A percentile compares a stretch with the other conserved stretches of the same genome.
Evolutionary conservation across 306 rosid species (phyloP).

Genomic region (Quercus glauca): DNA sequence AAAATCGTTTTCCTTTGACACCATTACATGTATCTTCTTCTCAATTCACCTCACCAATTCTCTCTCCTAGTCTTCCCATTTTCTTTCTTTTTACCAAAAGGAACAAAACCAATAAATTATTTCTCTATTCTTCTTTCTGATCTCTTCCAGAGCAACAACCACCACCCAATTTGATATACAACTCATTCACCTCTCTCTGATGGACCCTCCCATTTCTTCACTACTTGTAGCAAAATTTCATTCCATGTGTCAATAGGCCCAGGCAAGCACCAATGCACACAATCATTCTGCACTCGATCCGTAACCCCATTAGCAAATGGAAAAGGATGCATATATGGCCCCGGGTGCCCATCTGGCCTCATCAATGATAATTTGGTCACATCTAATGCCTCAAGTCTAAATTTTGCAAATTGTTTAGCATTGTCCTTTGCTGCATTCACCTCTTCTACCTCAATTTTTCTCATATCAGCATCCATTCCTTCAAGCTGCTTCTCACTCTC

Average conservation of each 20-base stretch:
- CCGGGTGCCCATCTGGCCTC: conserved; percentile 95
- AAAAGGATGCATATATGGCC: conserved; percentile 80
- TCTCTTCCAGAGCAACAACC: conserved; percentile 21
- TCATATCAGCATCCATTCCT: conserved; percentile 83
- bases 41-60: conserved; percentile 10
- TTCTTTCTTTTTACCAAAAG: conserved; percentile 10
- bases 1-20: conserved; percentile 7
- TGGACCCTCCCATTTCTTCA: conserved; percentile 51
- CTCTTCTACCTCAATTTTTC: conserved; percentile 66
- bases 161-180: conserved; percentile 2
- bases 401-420: conserved; percentile 21
- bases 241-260: conserved; percentile 95
- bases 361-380: conserved; percentile 59
- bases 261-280: conserved; percentile 97
- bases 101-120: conserved; percentile 8
- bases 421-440: conserved; percentile 57
- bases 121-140: conserved; percentile 1
- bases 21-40: conserved; percentile 8
- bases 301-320: conserved; percentile 63
- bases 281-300: conserved; percentile 77
- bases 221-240: conserved; percentile 56
- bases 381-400: conserved; percentile 66
- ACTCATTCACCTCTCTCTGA: conserved; percentile 26
- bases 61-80: not conserved
- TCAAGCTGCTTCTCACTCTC: conserved; percentile 56